Base-by-base conservation (phyloP, 208 protist species). In the Crithidia expoeki region DNA sequence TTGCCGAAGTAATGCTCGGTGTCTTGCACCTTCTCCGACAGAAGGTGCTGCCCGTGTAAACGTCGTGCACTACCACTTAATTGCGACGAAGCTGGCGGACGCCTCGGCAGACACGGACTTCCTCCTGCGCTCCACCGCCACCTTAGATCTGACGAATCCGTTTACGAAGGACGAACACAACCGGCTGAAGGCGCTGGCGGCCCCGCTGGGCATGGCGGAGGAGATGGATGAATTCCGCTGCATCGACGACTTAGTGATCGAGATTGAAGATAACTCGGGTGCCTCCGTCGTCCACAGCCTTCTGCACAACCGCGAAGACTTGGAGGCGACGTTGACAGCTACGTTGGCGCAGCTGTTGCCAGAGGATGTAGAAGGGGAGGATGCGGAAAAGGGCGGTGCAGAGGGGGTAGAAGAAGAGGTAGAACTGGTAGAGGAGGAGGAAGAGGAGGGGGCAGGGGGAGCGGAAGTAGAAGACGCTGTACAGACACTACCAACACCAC, bases 291-390 rank as follows among this genome's bases (percentile, higher is more conserved):
- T 86, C 53, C 90, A 95, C 69, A 89, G 92, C 50, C 79, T 95
- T 14, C 62, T 93, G 57, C 84, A 85, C 66, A 84, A 82, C 72
- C 80, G 85, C 63, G 86, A 95, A 11, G 90, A 95, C 47, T 66
- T 95, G 52, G 86, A 95, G 71, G 86, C 85, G 17, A 72, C 92
- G 52, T 73, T 95, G 42, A 95, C 90, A 5, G 87, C 90, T 12
- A 95, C 90, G 23, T 81, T 95, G 42, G 86, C 90, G 56, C 80
- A 95, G 74, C 76, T 95, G 28, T 79, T 95, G 42, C 90, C 90
- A 21, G 90, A 95, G 57, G 89, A 81, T 7, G 79, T 60, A 14
- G 81, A 86, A 32, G 65, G 42, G 30, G 75, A 76, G 23, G 68
- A 49, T 4, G 47, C 64, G 25, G 50, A 28, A 2, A 42, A 44